These are phyloP conservation scores for Aureobasidium vineae DNA, from an alignment of 2,329 filamentous ascomycete genomes.

Conservation along the genomic window DNA sequence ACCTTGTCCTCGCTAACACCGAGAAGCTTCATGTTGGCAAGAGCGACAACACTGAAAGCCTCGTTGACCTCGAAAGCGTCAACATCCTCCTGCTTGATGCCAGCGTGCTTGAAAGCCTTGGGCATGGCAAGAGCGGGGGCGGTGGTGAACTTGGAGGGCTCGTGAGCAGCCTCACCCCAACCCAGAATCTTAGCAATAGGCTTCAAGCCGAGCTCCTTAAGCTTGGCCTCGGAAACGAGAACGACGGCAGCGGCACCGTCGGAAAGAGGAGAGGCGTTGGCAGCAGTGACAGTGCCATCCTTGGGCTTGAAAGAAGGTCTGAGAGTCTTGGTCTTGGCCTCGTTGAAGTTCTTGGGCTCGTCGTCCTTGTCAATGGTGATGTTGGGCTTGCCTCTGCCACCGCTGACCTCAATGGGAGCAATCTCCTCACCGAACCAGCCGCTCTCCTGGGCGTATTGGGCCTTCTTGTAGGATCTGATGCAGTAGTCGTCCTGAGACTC, in stretches of 20 bases:
- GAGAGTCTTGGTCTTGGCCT: conserved; percentile 50
- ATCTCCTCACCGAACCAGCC: conserved; percentile 86
- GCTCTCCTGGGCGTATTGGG: conserved; percentile 76
- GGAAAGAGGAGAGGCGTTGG: conserved; percentile 94
- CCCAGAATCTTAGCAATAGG: conserved; percentile 95
- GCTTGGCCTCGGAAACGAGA: conserved; percentile 88
- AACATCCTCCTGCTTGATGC: conserved; percentile 70
- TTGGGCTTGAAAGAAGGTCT: conserved; percentile 80
- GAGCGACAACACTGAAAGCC: conserved; percentile 93
- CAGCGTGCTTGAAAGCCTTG: conserved; percentile 95
- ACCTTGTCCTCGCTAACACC: conserved; percentile 78
- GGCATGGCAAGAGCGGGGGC: conserved; percentile 91
- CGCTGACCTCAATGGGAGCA: conserved; percentile 80
- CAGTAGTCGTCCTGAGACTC: conserved; percentile 94
- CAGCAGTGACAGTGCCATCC: conserved; percentile 86
- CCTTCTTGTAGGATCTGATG: conserved; percentile 92
- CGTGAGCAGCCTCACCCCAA: conserved; percentile 91
- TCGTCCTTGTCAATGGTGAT: conserved; percentile 82
- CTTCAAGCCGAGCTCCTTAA: conserved; percentile 87
- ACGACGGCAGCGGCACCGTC: conserved; percentile 92
- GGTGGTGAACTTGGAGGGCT: conserved; percentile 93
- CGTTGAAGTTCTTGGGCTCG: conserved; percentile 82
- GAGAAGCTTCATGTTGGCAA: conserved; percentile 94
- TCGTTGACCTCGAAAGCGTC: conserved; percentile 99
- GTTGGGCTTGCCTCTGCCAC: conserved; percentile 84